Conservation (phyloP, 352 stramenopile species). For the Phytophthora sansomeana region DNA sequence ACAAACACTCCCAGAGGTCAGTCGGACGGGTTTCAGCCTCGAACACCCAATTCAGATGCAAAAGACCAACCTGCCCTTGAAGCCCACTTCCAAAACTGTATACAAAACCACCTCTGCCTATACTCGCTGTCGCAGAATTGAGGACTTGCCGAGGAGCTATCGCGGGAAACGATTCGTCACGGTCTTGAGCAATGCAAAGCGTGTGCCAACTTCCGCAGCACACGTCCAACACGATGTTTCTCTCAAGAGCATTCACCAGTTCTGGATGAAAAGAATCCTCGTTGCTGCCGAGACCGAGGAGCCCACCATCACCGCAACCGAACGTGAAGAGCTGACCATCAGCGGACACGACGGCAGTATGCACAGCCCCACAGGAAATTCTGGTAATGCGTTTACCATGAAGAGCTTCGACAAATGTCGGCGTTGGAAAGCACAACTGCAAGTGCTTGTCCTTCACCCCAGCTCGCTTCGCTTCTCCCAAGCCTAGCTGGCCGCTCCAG, state of each 20-base stretch:
- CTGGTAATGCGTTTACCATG: constrained; percentile 50
- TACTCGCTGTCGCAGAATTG: background rate
- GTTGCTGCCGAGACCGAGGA: constrained; percentile 82
- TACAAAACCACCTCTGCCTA: constrained; percentile 49
- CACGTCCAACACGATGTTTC: constrained; percentile 65
- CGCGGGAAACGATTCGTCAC: constrained; percentile 17
- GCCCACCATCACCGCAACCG: constrained; percentile 91
- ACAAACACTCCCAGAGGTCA: background rate
- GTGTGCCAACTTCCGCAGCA: constrained; percentile 77
- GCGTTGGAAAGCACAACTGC: constrained; percentile 70
- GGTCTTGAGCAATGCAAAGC: constrained; percentile 59
- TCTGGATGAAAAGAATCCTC: constrained; percentile 56
- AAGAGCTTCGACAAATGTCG: constrained; percentile 66
- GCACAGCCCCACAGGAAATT: constrained; percentile 91
- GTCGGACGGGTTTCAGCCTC: background rate
- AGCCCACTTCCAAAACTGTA: constrained; percentile 75
- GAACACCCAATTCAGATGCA: background rate
- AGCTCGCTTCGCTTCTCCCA: constrained; percentile 63
- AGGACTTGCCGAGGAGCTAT: constrained; percentile 2
- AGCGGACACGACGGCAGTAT: constrained; percentile 69
- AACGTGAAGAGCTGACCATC: constrained; percentile 82
- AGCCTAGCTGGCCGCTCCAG: constrained; percentile 74
- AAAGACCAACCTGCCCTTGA: constrained; percentile 60
- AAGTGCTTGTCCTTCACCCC: constrained; percentile 56
- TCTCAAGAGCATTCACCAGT: constrained; percentile 53